These are phyloP conservation scores for Boletus sp. DNA, from an alignment of 768 basidiomycete species.

Conservation along the genomic window DNA sequence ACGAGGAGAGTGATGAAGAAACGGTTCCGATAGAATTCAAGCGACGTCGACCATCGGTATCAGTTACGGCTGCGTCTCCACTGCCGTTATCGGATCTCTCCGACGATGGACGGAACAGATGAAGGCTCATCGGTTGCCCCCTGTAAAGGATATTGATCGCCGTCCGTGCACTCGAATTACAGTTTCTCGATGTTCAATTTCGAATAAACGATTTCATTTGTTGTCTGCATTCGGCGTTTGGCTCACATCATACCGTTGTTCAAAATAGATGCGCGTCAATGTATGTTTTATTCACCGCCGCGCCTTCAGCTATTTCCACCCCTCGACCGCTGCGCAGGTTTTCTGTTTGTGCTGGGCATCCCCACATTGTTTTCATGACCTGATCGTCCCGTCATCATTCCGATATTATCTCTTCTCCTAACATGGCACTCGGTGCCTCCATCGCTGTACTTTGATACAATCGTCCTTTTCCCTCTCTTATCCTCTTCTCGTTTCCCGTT, in stretches of 20 bases:
- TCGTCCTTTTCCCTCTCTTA: not conserved
- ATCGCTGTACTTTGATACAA: slow-evolving; percentile 23
- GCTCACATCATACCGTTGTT: slow-evolving; percentile 15
- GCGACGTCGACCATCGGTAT: slow-evolving; percentile 35
- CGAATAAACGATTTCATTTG: not conserved
- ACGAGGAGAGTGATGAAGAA: slow-evolving; percentile 39
- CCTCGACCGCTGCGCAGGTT: not conserved
- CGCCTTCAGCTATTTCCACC: not conserved
- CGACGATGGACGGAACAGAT: slow-evolving; percentile 12
- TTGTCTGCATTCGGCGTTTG: slow-evolving; percentile 7
- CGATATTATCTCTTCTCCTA: slow-evolving; percentile 8
- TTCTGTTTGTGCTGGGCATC: not conserved
- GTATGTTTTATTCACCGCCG: slow-evolving; percentile 3
- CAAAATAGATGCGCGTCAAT: slow-evolving; percentile 21
- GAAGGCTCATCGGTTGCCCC: not conserved
- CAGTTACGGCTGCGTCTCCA: slow-evolving; percentile 27
- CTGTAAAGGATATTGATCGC: slow-evolving; percentile 13
- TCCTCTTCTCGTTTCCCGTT: not conserved
- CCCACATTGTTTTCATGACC: not conserved
- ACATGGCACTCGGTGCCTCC: slow-evolving; percentile 6
- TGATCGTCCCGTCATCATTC: slow-evolving; percentile 2
- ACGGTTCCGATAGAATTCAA: slow-evolving; percentile 34
- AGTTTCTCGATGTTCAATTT: slow-evolving; percentile 19
- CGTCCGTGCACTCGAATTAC: slow-evolving; percentile 16
- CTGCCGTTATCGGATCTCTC: slow-evolving; percentile 19